These are phyloP conservation scores for Aspergillus fischeri DNA, from an alignment of 2,329 filamentous ascomycete genomes.

Conservation along the genomic window DNA sequence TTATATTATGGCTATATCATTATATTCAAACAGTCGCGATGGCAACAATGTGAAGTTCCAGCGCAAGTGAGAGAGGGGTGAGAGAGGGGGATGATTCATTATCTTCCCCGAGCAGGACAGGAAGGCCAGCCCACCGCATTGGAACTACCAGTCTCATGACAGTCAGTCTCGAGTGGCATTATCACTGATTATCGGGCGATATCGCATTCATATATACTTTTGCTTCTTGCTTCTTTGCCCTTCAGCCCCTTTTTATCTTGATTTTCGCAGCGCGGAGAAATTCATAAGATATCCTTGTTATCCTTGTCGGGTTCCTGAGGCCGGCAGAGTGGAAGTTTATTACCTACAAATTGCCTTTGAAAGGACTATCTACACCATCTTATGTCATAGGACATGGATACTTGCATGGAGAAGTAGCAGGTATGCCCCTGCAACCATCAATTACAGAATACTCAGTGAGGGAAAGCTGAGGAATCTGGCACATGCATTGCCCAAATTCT, in stretches of 20 bases:
- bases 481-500: not conserved
- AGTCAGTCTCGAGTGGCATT: not conserved
- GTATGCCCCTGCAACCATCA: too few relatives aligned
- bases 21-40: not conserved
- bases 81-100: not conserved
- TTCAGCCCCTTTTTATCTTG: not conserved
- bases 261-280: too few relatives aligned
- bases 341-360: not conserved
- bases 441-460: too few relatives aligned
- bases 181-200: not conserved
- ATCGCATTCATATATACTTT: not conserved
- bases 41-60: not conserved
- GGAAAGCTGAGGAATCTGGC: too few relatives aligned
- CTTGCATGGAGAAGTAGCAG: too few relatives aligned
- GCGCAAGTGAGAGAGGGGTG: not conserved
- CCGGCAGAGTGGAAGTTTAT: not conserved
- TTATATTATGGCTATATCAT: not conserved
- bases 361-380: too few relatives aligned
- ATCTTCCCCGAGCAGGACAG: not conserved
- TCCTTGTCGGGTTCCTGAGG: not conserved
- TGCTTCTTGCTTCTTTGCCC: not conserved
- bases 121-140: not conserved
- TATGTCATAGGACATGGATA: too few relatives aligned
- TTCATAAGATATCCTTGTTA: not conserved
- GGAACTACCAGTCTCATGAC: not conserved